A percentile compares a stretch with the other conserved stretches of the same genome.
Evolutionary conservation across 2,329 filamentous ascomycete genomes (phyloP).

Genomic region (Pyricularia sp.): DNA sequence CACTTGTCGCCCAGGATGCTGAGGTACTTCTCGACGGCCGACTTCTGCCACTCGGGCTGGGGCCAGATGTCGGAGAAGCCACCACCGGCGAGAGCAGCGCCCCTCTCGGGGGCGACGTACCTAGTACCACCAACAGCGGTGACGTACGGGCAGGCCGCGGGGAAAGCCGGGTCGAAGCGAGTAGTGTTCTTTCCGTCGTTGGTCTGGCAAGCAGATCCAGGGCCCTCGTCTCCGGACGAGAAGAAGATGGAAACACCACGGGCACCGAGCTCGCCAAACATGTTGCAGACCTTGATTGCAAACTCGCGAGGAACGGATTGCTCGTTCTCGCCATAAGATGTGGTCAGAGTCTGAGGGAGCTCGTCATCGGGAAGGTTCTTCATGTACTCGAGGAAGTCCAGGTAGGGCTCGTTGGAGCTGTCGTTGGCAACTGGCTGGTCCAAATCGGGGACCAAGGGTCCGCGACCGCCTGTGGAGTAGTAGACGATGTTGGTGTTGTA

Average conservation of each 20-base stretch:
- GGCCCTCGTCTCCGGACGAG: constrained; percentile 36
- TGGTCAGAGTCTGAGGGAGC: constrained; percentile 42
- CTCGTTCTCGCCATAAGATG: constrained; percentile 48
- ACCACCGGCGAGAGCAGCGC: constrained; percentile 30
- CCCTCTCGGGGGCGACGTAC: constrained; percentile 22
- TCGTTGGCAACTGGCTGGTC: constrained; percentile 22
- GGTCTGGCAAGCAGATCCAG: constrained; percentile 36
- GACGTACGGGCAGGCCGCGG: constrained; percentile 52
- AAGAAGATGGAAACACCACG: constrained; percentile 38
- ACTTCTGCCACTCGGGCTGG: constrained; percentile 30
- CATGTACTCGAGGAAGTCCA: constrained; percentile 39
- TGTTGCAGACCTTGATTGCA: constrained; percentile 36
- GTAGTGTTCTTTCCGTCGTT: constrained; percentile 45
- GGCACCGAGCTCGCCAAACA: constrained; percentile 38
- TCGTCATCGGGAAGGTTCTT: constrained; percentile 27
- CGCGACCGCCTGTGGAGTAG: constrained; percentile 31
- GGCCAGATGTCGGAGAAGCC: constrained; percentile 40
- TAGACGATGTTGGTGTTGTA: constrained; percentile 31
- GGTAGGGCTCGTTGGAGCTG: constrained; percentile 40
- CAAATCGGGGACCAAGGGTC: constrained; percentile 9
- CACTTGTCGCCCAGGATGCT: constrained; percentile 18
- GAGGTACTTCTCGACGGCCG: constrained; percentile 26
- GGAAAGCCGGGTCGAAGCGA: constrained; percentile 48
- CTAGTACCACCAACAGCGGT: constrained; percentile 50
- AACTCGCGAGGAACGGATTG: constrained; percentile 37